Conservation (phyloP, 352 stramenopile species). For the Phytophthora chlamydospora region DNA sequence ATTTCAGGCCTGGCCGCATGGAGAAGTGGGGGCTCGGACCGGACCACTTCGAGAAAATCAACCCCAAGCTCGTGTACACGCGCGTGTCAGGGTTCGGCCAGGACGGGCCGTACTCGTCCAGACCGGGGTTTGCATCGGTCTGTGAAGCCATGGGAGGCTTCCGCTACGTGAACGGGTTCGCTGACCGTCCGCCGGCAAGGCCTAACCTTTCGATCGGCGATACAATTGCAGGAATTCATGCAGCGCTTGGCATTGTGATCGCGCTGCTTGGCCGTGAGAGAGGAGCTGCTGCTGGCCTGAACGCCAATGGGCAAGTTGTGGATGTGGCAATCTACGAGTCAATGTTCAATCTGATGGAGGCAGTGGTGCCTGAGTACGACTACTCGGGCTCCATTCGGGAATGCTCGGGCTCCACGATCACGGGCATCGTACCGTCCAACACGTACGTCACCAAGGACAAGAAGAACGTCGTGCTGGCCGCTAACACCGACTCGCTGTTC, state of each 20-base stretch:
- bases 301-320: slow-evolving; percentile 72
- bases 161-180: slow-evolving; percentile 88
- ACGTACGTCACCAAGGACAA: slow-evolving; percentile 84
- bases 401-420: slow-evolving; percentile 88
- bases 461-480: slow-evolving; percentile 87
- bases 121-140: slow-evolving; percentile 84
- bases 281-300: slow-evolving; percentile 22
- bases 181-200: slow-evolving; percentile 73
- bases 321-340: slow-evolving; percentile 90
- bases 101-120: slow-evolving; percentile 77
- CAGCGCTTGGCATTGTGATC: slow-evolving; percentile 81
- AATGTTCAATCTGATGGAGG: slow-evolving; percentile 90
- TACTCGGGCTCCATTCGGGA: slow-evolving; percentile 80
- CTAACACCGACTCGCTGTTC: slow-evolving; percentile 87
- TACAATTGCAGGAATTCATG: slow-evolving; percentile 85
- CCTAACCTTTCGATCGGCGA: slow-evolving; percentile 88
- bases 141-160: slow-evolving; percentile 90
- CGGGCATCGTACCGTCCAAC: slow-evolving; percentile 87
- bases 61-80: slow-evolving; percentile 85
- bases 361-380: slow-evolving; percentile 85
- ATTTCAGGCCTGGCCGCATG: slow-evolving; percentile 89
- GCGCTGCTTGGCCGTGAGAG: slow-evolving; percentile 78
- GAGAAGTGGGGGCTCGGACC: slow-evolving; percentile 86
- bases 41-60: slow-evolving; percentile 70
- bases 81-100: slow-evolving; percentile 88